Percentiles rank a stretch among this genome's conserved stretches.
Conservation (phyloP, 805 yeast species). For the Candida alai region DNA sequence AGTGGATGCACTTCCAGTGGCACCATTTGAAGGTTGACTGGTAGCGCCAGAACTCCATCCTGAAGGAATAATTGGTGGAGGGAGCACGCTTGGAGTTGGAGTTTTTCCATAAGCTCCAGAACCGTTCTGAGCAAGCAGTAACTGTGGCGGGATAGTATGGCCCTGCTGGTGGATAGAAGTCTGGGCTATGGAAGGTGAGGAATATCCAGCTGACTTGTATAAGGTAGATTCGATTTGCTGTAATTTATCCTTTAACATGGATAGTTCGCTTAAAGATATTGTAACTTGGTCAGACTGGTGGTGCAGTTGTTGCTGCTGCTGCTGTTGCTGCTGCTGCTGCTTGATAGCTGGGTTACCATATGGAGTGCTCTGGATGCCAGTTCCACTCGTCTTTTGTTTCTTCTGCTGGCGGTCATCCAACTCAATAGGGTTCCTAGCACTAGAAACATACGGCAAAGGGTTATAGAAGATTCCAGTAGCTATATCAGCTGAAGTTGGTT, state of each 20-base stretch:
- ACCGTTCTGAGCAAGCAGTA: background rate
- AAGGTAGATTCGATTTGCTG: conserved; percentile 13
- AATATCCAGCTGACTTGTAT: background rate
- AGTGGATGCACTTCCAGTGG: background rate
- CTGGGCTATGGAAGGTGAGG: background rate
- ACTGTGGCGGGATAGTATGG: background rate
- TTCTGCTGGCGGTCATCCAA: conserved; percentile 5
- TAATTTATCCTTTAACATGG: conserved; percentile 16
- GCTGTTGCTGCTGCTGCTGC: background rate
- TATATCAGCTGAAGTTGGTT: background rate
- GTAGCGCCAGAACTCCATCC: conserved; percentile 5
- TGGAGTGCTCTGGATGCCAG: too few relatives aligned
- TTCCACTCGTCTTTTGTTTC: background rate
- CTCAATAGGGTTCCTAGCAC: conserved; percentile 19
- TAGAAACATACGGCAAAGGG: conserved; percentile 15
- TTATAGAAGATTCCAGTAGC: background rate
- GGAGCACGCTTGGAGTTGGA: conserved; percentile 6
- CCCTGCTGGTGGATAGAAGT: background rate
- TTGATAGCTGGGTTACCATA: background rate
- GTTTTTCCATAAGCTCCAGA: conserved; percentile 4
- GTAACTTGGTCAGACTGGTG: conserved; percentile 7
- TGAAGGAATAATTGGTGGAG: conserved; percentile 9
- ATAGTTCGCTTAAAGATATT: conserved; percentile 14
- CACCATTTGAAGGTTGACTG: conserved; percentile 1
- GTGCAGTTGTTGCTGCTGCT: background rate